Base-by-base conservation (phyloP, 176 grass and related monocot species). In the Raddia distichophylla region DNA sequence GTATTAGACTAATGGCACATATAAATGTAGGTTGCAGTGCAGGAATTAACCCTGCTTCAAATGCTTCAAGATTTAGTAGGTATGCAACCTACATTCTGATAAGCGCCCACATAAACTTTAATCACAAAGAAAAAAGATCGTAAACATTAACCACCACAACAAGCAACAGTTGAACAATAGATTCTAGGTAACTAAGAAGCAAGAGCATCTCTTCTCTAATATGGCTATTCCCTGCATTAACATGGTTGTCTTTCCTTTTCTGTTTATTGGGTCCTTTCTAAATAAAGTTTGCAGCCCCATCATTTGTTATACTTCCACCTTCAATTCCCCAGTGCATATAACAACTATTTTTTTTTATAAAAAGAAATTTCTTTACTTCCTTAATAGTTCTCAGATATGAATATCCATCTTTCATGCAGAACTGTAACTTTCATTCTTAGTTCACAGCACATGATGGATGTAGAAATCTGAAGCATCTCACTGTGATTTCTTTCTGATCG, bases 371-470 rank as follows among this genome's bases (percentile, higher is more conserved):
- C 27, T 67, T 33, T 69, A 54, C 56, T 80, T 54, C 15, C 12
- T 42, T 33, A 19, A 15, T 78, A 83, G 32, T 19, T 85, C 56
- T 75, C 56, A 63, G 20, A 18, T 16, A 27, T 45, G 64, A 73
- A 64, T 40, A 60, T 71, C 44, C 74, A 74, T 52, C 5, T 47
- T 84, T 66, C 18, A 27, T 12, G 34, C 75, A 61, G 47, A 73
- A 74, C 1, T 80, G 34, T 63, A 20, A 20, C 2, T 47, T 55
- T 40, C 27, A 67, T 74, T 85, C 6, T 20, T 37, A 48, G 2
- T 72, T 82, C 55, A 52, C 77, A 7, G 52, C 56, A 67, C 16
- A 60, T 44, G 59, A n/a, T 76, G 47, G 22, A 44, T 81, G 43
- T 44, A 72, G 16, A 78, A 58, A 53, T 17, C 13, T n/a, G 34